phyloP scores from a whole-genome alignment of 1,139 yeast species.

The Sugiyamaella pinicola region DNA sequence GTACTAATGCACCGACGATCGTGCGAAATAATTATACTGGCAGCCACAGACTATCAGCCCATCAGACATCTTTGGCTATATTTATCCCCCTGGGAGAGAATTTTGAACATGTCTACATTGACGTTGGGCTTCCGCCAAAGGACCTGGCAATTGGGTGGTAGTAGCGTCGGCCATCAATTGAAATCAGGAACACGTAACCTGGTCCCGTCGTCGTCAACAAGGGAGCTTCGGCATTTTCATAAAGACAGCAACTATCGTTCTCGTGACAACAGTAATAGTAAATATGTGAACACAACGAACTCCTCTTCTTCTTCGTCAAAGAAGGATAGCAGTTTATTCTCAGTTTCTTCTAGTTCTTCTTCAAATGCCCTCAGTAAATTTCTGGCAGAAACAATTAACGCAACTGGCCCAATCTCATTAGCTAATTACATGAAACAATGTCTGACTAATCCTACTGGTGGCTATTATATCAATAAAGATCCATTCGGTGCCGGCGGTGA shows the following conservation, averaged over 20 bases:
- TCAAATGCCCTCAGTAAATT: constrained; percentile 20
- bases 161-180: neutral
- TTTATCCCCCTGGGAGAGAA: neutral
- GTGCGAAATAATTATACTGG: neutral
- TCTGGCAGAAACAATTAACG: constrained; percentile 49
- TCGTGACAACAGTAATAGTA: neutral
- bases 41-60: constrained; percentile 1
- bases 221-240: constrained; percentile 5
- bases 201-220: neutral
- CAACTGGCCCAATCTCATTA: constrained; percentile 76
- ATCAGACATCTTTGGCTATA: too few relatives aligned
- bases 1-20: constrained; percentile 1
- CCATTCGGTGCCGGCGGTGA: constrained; percentile 75
- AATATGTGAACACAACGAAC: neutral
- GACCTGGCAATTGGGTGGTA: neutral
- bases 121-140: constrained; percentile 1
- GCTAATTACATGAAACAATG: constrained; percentile 83
- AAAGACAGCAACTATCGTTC: neutral
- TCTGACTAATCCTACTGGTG: constrained; percentile 73
- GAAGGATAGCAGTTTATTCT: neutral
- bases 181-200: neutral
- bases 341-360: neutral
- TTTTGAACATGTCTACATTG: neutral
- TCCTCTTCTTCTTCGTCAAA: neutral
- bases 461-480: constrained; percentile 77